These are phyloP conservation scores for Kodamaea hsintzibuensis DNA, from an alignment of 805 yeast genomes.

Conservation along the genomic window DNA sequence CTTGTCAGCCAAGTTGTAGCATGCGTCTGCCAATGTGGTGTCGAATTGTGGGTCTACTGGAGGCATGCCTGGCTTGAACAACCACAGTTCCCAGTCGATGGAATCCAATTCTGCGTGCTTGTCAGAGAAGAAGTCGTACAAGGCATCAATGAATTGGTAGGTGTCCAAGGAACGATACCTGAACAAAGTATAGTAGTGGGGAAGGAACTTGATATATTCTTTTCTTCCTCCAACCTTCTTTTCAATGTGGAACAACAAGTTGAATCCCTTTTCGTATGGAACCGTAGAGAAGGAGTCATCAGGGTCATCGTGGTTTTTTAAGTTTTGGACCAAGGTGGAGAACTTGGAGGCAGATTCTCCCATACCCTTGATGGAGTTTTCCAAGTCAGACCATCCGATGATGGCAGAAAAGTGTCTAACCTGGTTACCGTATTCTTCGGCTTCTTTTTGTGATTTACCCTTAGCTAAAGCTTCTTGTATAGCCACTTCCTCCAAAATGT, in stretches of 20 bases:
- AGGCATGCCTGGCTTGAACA: slow-evolving; percentile 82
- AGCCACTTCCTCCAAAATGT: slow-evolving; percentile 34
- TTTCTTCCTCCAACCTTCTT: slow-evolving; percentile 61
- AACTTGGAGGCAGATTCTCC: slow-evolving; percentile 49
- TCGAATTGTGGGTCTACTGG: slow-evolving; percentile 78
- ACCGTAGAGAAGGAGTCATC: slow-evolving; percentile 34
- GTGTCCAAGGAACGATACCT: slow-evolving; percentile 75
- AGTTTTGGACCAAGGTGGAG: slow-evolving; percentile 67
- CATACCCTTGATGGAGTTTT: slow-evolving; percentile 24
- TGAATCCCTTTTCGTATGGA: slow-evolving; percentile 40
- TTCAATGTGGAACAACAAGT: slow-evolving; percentile 67
- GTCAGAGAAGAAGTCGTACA: slow-evolving; percentile 63
- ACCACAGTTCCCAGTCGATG: slow-evolving; percentile 87
- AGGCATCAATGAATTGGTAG: slow-evolving; percentile 72
- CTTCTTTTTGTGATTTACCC: slow-evolving; percentile 14
- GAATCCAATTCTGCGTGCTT: slow-evolving; percentile 55
- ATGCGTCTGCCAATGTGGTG: slow-evolving; percentile 73
- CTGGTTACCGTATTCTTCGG: slow-evolving; percentile 30
- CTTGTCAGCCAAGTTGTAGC: slow-evolving; percentile 60
- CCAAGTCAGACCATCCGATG: slow-evolving; percentile 33
- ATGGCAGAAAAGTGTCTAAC: slow-evolving; percentile 32
- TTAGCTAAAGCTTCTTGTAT: slow-evolving; percentile 11
- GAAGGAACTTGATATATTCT: slow-evolving; percentile 77
- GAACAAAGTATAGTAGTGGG: slow-evolving; percentile 70
- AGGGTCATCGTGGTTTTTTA: slow-evolving; percentile 54